A percentile compares a stretch with the other conserved stretches of the same genome.
phyloP scores from a whole-genome alignment of 345 rosid genomes.

The Capsella bursapastoris region DNA sequence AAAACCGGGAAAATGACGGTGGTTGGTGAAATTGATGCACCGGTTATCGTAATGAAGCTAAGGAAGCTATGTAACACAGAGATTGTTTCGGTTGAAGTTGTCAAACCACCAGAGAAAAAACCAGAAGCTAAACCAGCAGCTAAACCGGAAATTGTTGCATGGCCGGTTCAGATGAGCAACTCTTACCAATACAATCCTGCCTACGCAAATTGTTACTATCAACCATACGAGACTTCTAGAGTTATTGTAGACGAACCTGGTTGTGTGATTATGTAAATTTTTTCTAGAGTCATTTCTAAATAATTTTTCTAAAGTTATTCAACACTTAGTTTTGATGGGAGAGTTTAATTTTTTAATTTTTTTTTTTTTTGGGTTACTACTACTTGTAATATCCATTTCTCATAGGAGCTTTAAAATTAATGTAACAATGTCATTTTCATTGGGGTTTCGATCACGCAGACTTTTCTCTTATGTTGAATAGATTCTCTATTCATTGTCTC shows the following conservation, averaged over 20 bases:
- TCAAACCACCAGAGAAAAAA: constrained; percentile 56
- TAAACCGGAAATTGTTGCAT: constrained; percentile 21
- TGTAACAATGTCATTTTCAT: no score
- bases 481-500: background rate
- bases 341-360: background rate
- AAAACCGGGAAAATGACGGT: constrained; percentile 71
- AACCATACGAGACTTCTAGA: constrained; percentile 17
- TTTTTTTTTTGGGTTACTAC: background rate
- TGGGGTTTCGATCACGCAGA: no score
- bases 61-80: constrained; percentile 59
- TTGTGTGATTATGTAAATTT: constrained; percentile 39
- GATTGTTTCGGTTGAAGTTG: constrained; percentile 60
- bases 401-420: background rate
- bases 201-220: constrained; percentile 18
- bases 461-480: no score
- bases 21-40: constrained; percentile 59
- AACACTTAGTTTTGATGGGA: constrained; percentile 20
- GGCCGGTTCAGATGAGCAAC: constrained; percentile 21
- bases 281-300: background rate
- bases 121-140: constrained; percentile 24
- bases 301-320: background rate
- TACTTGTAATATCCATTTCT: constrained; percentile 2
- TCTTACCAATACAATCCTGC: constrained; percentile 23
- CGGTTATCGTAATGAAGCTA: constrained; percentile 50
- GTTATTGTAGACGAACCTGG: constrained; percentile 27